These are phyloP conservation scores for Onygenales sp. DNA, from an alignment of 2,329 filamentous ascomycete species.

Conservation along the genomic window DNA sequence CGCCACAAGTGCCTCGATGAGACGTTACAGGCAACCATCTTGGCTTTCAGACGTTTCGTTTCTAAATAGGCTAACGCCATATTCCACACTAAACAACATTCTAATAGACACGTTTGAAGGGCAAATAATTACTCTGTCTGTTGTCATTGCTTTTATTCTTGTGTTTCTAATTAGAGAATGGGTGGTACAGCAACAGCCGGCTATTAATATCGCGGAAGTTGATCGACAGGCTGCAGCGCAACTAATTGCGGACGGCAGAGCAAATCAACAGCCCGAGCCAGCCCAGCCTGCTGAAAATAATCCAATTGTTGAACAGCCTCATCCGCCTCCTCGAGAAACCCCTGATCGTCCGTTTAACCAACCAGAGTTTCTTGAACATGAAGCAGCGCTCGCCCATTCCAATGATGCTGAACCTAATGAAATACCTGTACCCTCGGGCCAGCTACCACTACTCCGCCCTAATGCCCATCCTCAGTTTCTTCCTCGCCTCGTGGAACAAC, in stretches of 20 bases:
- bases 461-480: background rate
- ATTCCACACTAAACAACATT: slow-evolving; percentile 62
- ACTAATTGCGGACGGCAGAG: slow-evolving; percentile 29
- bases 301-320: background rate
- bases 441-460: background rate
- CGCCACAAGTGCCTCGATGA: slow-evolving; percentile 14
- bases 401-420: background rate
- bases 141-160: slow-evolving; percentile 92
- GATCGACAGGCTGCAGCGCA: slow-evolving; percentile 43
- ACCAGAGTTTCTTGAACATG: background rate
- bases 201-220: slow-evolving; percentile 65
- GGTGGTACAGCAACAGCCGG: slow-evolving; percentile 94
- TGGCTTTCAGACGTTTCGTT: slow-evolving; percentile 52
- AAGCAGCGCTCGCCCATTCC: background rate
- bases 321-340: background rate
- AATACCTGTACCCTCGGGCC: background rate
- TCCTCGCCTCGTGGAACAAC: background rate
- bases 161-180: slow-evolving; percentile 95
- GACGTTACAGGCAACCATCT: slow-evolving; percentile 33
- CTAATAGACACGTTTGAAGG: slow-evolving; percentile 82
- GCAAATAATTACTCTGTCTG: slow-evolving; percentile 82
- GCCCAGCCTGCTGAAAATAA: background rate
- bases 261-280: slow-evolving; percentile 10
- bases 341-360: background rate
- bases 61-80: slow-evolving; percentile 52